phyloP scores from a whole-genome alignment of 1,284 basidiomycete genomes.

The Leccinum fallax region DNA sequence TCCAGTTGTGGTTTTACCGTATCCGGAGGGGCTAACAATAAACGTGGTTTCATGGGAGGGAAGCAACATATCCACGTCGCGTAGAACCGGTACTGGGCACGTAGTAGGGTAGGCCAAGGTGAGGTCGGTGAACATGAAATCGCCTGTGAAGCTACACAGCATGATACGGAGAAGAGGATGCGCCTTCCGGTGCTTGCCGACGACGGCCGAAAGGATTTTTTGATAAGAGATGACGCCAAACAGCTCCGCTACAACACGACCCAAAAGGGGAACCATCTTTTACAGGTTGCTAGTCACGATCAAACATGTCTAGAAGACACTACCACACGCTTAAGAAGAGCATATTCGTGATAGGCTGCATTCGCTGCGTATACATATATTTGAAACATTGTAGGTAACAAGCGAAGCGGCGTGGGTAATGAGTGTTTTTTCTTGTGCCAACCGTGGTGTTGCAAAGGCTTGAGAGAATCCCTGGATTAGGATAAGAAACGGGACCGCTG shows the following conservation, averaged over 20 bases:
- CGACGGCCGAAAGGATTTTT: constrained; percentile 10
- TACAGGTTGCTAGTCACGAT: no score
- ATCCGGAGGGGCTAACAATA: constrained; percentile 77
- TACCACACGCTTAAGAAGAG: no score
- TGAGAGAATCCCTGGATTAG: no score
- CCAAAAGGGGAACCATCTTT: no score
- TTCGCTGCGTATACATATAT: no score
- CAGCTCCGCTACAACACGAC: constrained; percentile 26
- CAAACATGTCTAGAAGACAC: no score
- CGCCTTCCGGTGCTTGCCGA: constrained; percentile 20
- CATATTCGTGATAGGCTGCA: no score
- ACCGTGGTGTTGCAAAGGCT: no score
- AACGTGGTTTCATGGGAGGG: constrained; percentile 78
- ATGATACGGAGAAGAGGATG: constrained; percentile 58
- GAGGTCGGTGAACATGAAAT: constrained; percentile 80
- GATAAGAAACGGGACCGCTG: no score
- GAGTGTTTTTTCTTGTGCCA: no score
- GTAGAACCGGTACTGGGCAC: constrained; percentile 56
- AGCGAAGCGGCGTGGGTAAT: no score
- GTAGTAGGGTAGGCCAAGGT: constrained; percentile 74
- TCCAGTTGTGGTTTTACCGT: constrained; percentile 81
- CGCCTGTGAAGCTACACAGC: constrained; percentile 67
- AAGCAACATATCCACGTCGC: constrained; percentile 58
- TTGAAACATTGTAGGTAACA: no score
- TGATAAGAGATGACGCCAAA: constrained; percentile 26